phyloP scores from a whole-genome alignment of 2,329 filamentous ascomycete species.

The Monilinia polystroma region DNA sequence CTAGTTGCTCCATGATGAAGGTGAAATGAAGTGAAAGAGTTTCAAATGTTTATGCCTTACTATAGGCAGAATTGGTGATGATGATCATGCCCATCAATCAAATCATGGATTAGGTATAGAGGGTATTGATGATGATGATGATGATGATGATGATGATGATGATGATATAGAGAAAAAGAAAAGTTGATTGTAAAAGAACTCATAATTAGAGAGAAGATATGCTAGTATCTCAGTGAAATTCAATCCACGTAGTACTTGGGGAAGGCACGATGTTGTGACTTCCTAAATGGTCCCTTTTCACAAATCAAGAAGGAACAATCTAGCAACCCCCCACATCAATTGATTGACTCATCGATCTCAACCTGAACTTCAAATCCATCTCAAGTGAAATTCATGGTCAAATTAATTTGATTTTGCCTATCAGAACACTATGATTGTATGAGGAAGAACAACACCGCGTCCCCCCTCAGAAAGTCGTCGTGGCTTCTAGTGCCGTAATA shows the following conservation, averaged over 20 bases:
- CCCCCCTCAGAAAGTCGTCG: neutral
- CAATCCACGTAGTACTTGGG: neutral
- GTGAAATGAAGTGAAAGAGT: neutral
- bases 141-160: neutral
- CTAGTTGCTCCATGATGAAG: slow-evolving; percentile 2
- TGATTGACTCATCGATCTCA: neutral
- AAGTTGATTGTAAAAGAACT: neutral
- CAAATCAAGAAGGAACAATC: neutral
- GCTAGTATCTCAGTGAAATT: neutral
- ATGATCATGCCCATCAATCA: neutral
- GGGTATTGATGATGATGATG: neutral
- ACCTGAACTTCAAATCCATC: neutral
- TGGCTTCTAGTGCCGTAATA: slow-evolving; percentile 21
- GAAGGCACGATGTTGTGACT: neutral
- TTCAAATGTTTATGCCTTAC: neutral
- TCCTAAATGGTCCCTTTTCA: neutral
- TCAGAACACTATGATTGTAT: slow-evolving; percentile 20
- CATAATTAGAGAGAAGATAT: neutral
- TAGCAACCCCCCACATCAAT: neutral
- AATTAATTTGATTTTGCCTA: slow-evolving; percentile 23
- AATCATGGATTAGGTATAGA: neutral
- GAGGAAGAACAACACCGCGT: slow-evolving; percentile 8
- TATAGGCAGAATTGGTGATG: neutral
- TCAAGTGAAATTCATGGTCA: slow-evolving; percentile 16
- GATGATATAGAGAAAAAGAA: neutral